Evolutionary conservation across 208 protist species (phyloP), one percentile per base, ranked within the genome.

Genomic region (Crithidia thermophila): DNA sequence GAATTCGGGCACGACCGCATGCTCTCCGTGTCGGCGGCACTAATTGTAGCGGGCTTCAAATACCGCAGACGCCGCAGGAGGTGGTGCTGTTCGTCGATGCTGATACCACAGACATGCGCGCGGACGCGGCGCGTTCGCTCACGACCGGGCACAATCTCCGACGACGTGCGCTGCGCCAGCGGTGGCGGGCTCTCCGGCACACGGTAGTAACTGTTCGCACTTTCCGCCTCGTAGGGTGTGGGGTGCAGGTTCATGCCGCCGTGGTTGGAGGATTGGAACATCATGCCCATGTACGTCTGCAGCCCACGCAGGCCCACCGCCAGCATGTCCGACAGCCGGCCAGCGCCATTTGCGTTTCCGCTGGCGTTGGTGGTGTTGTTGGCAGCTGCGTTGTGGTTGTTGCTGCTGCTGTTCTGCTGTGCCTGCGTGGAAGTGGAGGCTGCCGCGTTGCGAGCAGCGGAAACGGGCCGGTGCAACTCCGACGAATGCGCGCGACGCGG

Each of bases 211-310:
- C 31, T 53, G 33, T 64, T 63, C 3, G 57, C 34, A 20, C 30
- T 63, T 23, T 36, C 21, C 36, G 23, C 34, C 21, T 67, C 60
- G 45, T 55, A 52, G 0, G 45, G 60, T 9, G 31, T 53, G 25
- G 49, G 33, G 33, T 45, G 47, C 36, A 37, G 6, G 47, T 47
- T 45, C 7, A 57, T 2, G 20, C 46, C 49, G 37, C 33, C 47
- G 18, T 20, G 34, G 25, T 67, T 34, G 45, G 7, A 0, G 18
- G 47, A 47, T 2, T 52, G 33, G 14, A 75, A 58, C 43, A 75
- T 28, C 18, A 57, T 63, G 25, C 21, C 50, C 51, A 75, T 51
- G 47, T 65, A 75, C 23, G 61, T 75, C 51, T 65, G 60, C 28
- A 75, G 37, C 14, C 64, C 64, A 23, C 51, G 60, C 18, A 68